Evolutionary conservation across 2,329 filamentous ascomycete genomes (phyloP).

Genomic region (Ciborinia camelliae): DNA sequence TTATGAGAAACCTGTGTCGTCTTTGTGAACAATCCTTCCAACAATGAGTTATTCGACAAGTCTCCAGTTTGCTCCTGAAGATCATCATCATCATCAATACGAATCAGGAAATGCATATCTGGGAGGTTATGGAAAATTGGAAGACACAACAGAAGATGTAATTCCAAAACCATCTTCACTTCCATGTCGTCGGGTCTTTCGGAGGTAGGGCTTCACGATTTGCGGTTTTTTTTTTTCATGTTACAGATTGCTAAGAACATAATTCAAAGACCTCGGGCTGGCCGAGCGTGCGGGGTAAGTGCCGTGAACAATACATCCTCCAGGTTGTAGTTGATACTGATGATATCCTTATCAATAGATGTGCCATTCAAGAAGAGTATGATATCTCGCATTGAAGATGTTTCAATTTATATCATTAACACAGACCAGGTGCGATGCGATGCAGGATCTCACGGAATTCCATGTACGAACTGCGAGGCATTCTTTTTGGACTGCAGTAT

Average conservation of each 20-base stretch:
- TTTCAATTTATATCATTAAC: slow-evolving; percentile 23
- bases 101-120: neutral
- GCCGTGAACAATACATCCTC: neutral
- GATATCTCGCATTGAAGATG: neutral
- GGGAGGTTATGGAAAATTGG: neutral
- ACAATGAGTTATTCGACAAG: neutral
- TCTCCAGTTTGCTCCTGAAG: slow-evolving; percentile 1
- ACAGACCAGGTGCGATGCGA: slow-evolving; percentile 82
- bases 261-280: slow-evolving; percentile 16
- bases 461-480: slow-evolving; percentile 97
- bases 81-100: neutral
- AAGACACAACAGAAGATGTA: neutral
- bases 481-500: slow-evolving; percentile 99
- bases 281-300: slow-evolving; percentile 19
- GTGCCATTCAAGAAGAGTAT: slow-evolving; percentile 17
- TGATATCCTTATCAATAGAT: neutral
- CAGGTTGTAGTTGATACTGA: neutral
- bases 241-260: neutral
- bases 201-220: neutral
- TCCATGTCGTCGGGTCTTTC: slow-evolving; percentile 11
- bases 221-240: too few relatives aligned
- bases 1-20: neutral
- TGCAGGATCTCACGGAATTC: slow-evolving; percentile 90
- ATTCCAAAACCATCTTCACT: neutral
- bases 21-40: neutral